Evolutionary conservation across 1,284 basidiomycete genomes (phyloP).

Genomic region (Fistulina hepatica): DNA sequence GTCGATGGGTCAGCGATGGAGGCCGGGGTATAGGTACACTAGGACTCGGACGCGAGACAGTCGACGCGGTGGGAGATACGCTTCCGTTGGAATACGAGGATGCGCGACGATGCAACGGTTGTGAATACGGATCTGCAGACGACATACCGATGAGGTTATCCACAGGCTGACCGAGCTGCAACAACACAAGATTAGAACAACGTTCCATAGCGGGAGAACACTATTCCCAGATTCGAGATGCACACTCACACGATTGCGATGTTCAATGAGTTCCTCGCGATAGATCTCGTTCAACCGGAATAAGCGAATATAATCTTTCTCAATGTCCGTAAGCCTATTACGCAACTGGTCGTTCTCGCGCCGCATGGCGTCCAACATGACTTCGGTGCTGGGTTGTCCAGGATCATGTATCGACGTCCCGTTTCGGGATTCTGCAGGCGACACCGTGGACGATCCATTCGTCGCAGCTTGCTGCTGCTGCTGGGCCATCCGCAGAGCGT

Average conservation of each 20-base stretch:
- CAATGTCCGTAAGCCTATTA: constrained; percentile 51
- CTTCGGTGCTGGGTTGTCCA: constrained; percentile 32
- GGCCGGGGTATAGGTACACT: constrained; percentile 61
- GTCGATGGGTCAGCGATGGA: constrained; percentile 48
- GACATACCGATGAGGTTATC: constrained; percentile 63
- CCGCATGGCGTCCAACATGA: constrained; percentile 62
- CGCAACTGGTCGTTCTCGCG: constrained; percentile 67
- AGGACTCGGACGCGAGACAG: constrained; percentile 24
- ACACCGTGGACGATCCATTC: constrained; percentile 4
- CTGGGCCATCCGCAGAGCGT: constrained; percentile 49
- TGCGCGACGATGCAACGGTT: constrained; percentile 51
- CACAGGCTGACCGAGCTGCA: constrained; percentile 60
- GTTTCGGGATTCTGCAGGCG: constrained; percentile 26
- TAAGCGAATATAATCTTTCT: constrained; percentile 62
- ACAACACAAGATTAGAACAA: constrained; percentile 4
- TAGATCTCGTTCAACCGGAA: constrained; percentile 69
- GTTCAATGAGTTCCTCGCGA: constrained; percentile 68
- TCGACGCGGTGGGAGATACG: constrained; percentile 58
- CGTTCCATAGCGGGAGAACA: constrained; percentile 4
- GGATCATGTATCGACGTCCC: constrained; percentile 22
- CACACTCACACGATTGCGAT: constrained; percentile 54
- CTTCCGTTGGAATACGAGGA: constrained; percentile 17
- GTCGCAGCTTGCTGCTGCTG: constrained; percentile 23
- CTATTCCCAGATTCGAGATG: too few species aligned
- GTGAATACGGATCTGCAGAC: constrained; percentile 52